phyloP scores from a whole-genome alignment of 345 rosid genomes.

The Anacardium occidentale region DNA sequence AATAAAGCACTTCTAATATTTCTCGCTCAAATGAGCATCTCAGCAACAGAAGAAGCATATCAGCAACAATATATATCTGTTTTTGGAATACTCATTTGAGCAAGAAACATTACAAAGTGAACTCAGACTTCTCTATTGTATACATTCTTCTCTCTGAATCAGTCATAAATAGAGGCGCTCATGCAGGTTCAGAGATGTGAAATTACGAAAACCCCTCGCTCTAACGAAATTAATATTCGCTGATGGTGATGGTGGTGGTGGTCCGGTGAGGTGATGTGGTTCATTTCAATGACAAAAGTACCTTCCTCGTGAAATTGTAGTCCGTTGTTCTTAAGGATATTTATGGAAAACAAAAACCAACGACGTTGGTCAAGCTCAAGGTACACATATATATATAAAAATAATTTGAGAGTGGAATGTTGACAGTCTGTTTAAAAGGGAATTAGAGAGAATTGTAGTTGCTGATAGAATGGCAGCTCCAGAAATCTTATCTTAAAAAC shows the following conservation, averaged over 20 bases:
- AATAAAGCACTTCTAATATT: conserved; percentile 29
- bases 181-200: background rate
- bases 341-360: conserved; percentile 1
- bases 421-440: conserved; percentile 12
- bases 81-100: conserved; percentile 58
- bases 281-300: too few relatives aligned
- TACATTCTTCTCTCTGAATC: too few relatives aligned
- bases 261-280: too few relatives aligned
- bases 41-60: conserved; percentile 32
- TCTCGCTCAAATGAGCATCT: conserved; percentile 47
- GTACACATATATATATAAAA: background rate
- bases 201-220: conserved; percentile 13
- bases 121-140: background rate
- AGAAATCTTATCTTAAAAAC: background rate
- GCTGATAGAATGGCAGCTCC: conserved; percentile 31
- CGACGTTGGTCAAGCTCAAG: background rate
- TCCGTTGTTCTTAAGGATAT: background rate
- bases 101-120: conserved; percentile 48
- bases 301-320: background rate
- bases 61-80: conserved; percentile 14
- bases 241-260: too few relatives aligned
- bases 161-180: conserved; percentile 6
- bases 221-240: background rate
- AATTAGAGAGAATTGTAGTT: conserved; percentile 29
- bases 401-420: background rate